Percentiles rank a stretch among this genome's conserved stretches.
Evolutionary conservation across 169 alveolate species (phyloP).

Genomic region (Cryptosporidium parvum): DNA sequence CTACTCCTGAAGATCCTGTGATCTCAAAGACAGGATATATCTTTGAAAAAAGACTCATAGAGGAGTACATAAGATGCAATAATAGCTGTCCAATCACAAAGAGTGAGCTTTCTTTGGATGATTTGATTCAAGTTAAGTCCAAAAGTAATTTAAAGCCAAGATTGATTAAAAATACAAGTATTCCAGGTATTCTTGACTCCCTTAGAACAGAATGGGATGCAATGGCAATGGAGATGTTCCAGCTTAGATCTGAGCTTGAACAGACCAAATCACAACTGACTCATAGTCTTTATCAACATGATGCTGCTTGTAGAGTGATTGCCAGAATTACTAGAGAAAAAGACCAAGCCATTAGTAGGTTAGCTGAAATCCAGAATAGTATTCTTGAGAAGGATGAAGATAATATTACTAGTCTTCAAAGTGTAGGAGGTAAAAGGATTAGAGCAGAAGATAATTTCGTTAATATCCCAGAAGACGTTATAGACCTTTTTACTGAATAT

Average conservation of each 20-base stretch:
- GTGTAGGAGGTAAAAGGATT: slow-evolving; percentile 58
- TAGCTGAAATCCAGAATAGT: slow-evolving; percentile 84
- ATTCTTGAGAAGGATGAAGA: slow-evolving; percentile 54
- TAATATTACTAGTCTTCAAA: background rate
- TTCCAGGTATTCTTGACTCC: slow-evolving; percentile 93
- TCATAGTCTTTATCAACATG: slow-evolving; percentile 97
- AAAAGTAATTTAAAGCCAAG: slow-evolving; percentile 86
- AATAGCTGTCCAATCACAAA: slow-evolving; percentile 87
- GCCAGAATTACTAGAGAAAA: slow-evolving; percentile 95
- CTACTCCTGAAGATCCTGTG: slow-evolving; percentile 88
- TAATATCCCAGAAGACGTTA: slow-evolving; percentile 76
- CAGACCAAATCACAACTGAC: slow-evolving; percentile 93
- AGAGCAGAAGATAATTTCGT: slow-evolving; percentile 50
- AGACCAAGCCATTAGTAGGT: slow-evolving; percentile 91
- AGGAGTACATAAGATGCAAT: slow-evolving; percentile 84
- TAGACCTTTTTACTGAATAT: slow-evolving; percentile 63
- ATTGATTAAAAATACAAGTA: slow-evolving; percentile 90
- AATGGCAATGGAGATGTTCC: slow-evolving; percentile 91
- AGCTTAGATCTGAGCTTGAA: slow-evolving; percentile 82
- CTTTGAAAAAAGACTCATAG: slow-evolving; percentile 86
- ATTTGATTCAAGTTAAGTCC: slow-evolving; percentile 81
- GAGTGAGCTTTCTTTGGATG: slow-evolving; percentile 82
- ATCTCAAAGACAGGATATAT: slow-evolving; percentile 88
- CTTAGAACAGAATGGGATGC: slow-evolving; percentile 97
- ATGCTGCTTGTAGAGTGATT: slow-evolving; percentile 98